Evolutionary conservation across 345 rosid genomes (phyloP).

Genomic region (Dipteronia dyeriana): DNA sequence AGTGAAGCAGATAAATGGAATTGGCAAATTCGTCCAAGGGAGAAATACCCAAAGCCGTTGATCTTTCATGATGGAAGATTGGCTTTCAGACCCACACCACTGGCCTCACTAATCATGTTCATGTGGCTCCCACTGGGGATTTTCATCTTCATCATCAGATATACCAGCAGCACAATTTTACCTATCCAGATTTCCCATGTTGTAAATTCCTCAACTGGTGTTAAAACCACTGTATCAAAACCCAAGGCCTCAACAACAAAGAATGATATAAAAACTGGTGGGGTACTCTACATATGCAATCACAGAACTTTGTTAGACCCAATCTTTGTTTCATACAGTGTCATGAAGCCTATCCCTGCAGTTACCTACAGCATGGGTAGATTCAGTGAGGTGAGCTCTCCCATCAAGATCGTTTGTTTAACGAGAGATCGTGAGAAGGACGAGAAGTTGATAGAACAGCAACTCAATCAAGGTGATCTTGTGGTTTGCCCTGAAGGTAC

Average conservation of each 20-base stretch:
- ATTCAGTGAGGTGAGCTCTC: slow-evolving; percentile 44
- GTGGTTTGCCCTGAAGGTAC: slow-evolving; percentile 70
- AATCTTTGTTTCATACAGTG: slow-evolving; percentile 24
- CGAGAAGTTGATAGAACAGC: slow-evolving; percentile 30
- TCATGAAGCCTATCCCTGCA: slow-evolving; percentile 43
- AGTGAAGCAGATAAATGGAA: slow-evolving; percentile 38
- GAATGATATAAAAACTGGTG: neutral
- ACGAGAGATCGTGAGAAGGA: slow-evolving; percentile 47
- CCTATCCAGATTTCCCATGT: slow-evolving; percentile 17
- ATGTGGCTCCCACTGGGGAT: slow-evolving; percentile 40
- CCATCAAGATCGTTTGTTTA: slow-evolving; percentile 42
- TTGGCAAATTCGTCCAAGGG: slow-evolving; percentile 37
- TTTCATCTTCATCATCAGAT: slow-evolving; percentile 29
- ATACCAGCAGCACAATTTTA: slow-evolving; percentile 13
- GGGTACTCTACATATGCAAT: slow-evolving; percentile 49
- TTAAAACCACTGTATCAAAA: slow-evolving; percentile 10
- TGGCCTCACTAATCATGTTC: slow-evolving; percentile 35
- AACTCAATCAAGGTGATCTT: slow-evolving; percentile 41
- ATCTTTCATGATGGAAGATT: slow-evolving; percentile 51
- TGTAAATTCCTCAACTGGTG: slow-evolving; percentile 25
- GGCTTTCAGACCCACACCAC: slow-evolving; percentile 45
- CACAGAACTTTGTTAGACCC: slow-evolving; percentile 67
- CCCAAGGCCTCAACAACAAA: slow-evolving; percentile 2
- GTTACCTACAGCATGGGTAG: slow-evolving; percentile 58
- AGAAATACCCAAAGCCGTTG: slow-evolving; percentile 39